Percentiles rank a stretch among this genome's conserved stretches.
phyloP scores from a whole-genome alignment of 768 basidiomycete species.

The Mycena polygramma region DNA sequence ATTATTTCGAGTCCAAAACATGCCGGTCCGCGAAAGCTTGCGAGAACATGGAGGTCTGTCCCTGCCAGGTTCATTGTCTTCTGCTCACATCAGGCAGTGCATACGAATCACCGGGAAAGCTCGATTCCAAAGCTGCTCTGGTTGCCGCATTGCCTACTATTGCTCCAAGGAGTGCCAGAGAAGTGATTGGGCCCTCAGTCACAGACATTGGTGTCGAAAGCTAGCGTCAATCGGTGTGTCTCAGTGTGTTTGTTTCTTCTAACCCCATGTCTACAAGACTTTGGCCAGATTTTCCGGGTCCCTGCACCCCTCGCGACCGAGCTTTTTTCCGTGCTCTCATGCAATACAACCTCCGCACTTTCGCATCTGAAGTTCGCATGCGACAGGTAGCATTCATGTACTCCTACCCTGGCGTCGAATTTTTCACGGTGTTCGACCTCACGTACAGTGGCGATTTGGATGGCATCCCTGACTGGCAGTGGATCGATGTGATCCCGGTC shows the following conservation, averaged over 20 bases:
- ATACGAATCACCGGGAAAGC: background rate
- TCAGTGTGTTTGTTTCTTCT: no score
- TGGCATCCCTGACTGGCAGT: no score
- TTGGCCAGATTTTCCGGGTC: background rate
- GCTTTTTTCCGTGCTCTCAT: background rate
- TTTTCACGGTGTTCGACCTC: background rate
- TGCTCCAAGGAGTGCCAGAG: slow-evolving; percentile 1
- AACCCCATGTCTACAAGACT: no score
- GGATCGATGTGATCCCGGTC: background rate
- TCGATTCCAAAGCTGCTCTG: slow-evolving; percentile 1
- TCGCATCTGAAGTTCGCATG: background rate
- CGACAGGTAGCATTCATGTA: background rate
- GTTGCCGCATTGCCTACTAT: background rate
- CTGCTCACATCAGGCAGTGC: background rate
- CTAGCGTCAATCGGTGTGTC: background rate
- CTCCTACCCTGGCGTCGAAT: background rate
- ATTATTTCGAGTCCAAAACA: background rate
- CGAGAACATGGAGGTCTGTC: background rate
- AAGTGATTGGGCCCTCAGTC: background rate
- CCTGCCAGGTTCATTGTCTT: background rate
- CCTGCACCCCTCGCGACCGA: background rate
- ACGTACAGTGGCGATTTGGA: background rate
- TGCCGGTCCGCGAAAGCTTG: background rate
- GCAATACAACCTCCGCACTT: background rate
- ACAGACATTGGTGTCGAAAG: slow-evolving; percentile 1